Base-by-base conservation (phyloP, 2,329 filamentous ascomycete species). In the Fusarium austroafricanum region DNA sequence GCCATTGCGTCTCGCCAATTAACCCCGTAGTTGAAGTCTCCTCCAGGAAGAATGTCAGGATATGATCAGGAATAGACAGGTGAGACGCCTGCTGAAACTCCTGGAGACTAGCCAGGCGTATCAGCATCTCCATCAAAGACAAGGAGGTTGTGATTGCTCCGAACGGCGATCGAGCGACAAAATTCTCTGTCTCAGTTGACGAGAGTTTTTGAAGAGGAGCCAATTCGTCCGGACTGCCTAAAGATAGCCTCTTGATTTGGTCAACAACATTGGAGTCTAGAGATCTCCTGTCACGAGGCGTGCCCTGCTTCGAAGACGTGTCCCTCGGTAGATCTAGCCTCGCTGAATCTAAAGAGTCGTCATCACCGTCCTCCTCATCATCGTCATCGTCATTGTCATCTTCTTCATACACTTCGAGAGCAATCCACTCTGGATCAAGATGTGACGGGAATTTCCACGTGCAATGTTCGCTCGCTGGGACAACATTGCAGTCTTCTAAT, bases 41-140 rank as follows among this genome's bases (percentile, higher is more conserved):
- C 61, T 88, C 86, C 17, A 97, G 83, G 80, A 97, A 97, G 81
- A 97, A 96, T 52, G 91, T 93, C 39, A 97, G 83, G 3, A 97
- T 88, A 72, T 97, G 92, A 75, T 97, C 94, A 2, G 92, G 92
- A 64, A 97, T 96, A 9, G 93, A 88, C n/a, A 97, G 86, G 73
- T 97, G 94, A 0, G 92, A 94, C 39, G 89, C 87, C 82, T 97
- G 94, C 76, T 97, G 92, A 77, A 96, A 97, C 81, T 97, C 93
- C 76, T 97, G 94, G 15, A 97, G 86, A 21, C 93, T 93, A 6
- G 92, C 90, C 45, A 97, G 86, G 40, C 95, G 92, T 45, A 97
- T 87, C 31, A 97, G 83, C 83, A 95, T 96, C 78, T 97, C 94
- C 54, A 97, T 87, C 10, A 97, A 86, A 2, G 94, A 97, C 67